Conservation (phyloP, 164 flowering plant genomes). For the Akebia trifoliata region DNA sequence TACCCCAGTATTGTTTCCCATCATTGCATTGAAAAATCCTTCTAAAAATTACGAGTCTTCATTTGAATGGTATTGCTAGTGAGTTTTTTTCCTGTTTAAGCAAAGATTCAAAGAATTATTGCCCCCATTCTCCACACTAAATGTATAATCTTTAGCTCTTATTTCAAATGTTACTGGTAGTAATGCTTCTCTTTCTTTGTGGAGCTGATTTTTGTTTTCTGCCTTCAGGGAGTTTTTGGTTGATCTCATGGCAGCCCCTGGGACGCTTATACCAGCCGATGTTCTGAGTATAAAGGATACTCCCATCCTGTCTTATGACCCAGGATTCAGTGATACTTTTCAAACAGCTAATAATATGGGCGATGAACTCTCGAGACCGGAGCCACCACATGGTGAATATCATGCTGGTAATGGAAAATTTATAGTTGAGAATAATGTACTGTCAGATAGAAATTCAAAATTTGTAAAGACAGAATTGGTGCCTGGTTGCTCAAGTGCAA, state of each 20-base stretch:
- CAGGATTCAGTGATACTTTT: slow-evolving; percentile 32
- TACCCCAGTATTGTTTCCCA: not conserved
- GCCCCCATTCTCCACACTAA: no score
- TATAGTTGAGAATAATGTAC: slow-evolving; percentile 16
- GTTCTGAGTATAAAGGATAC: slow-evolving; percentile 53
- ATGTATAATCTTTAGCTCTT: no score
- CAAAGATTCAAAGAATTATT: no score
- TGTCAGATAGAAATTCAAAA: slow-evolving; percentile 25
- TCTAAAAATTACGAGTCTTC: not conserved
- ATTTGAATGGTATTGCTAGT: no score
- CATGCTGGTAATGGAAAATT: slow-evolving; percentile 33
- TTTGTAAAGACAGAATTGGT: no score
- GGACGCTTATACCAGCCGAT: slow-evolving; percentile 95
- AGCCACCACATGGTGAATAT: slow-evolving; percentile 21
- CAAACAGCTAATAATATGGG: slow-evolving; percentile 30
- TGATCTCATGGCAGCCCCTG: slow-evolving; percentile 99
- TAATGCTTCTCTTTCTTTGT: not conserved
- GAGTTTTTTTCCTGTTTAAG: no score
- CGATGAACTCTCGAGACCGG: slow-evolving; percentile 25
- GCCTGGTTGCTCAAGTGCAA: no score
- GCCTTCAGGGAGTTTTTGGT: slow-evolving; percentile 84
- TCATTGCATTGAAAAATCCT: not conserved
- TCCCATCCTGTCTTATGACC: slow-evolving; percentile 36
- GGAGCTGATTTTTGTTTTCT: slow-evolving; percentile 17
- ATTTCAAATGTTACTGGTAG: not conserved